Evolutionary conservation across 2,329 filamentous ascomycete genomes (phyloP), one percentile per base, ranked within the genome.

Genomic region (Penicillium hesseltinei): DNA sequence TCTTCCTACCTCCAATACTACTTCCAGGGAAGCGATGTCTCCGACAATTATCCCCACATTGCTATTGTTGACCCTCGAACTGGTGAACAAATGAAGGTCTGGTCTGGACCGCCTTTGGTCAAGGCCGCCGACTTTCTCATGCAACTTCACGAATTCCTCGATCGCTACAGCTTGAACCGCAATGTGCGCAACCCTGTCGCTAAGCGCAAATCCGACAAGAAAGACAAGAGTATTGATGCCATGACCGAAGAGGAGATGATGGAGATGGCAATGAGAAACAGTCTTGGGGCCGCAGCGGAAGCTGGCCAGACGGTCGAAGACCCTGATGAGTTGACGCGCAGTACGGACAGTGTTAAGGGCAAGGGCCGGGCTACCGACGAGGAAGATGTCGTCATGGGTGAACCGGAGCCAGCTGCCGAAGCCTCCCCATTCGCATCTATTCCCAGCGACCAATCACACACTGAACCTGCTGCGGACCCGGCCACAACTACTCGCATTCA

Each of bases 191-290:
- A 99, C 70, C 94, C 94, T 0, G 91, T 99, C 5, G 88, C 91
- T 25, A 89, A 86, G 71, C 81, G 88, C 53, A 91, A 90, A 73
- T 82, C 87, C 3, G 89, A 91, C 69, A 80, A 84, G 45, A 88
- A 88, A 70, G 81, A 84, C 51, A 81, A 90, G 54, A 90, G 93
- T 63, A 84, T 97, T 2, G 89, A 89, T 57, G 86, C 89, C 39
- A 93, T 99, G 88, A 96, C 91, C 0, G 94, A 99, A 71, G 92
- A 97, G 49, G 92, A 99, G 77, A 96, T 96, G 92, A 79, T 99
- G 65, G 89, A 97, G 74, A 87, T 97, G 84, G 94, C 94, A 0
- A 75, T 99, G 70, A 87, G 92, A 72, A 94, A 95, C 77, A 97
- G 92, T 70, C 78, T 97, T 45, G 87, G 86, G 15, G 67, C 59